Conservation (phyloP, 768 basidiomycete genomes). For the Boletus reticulatus region DNA sequence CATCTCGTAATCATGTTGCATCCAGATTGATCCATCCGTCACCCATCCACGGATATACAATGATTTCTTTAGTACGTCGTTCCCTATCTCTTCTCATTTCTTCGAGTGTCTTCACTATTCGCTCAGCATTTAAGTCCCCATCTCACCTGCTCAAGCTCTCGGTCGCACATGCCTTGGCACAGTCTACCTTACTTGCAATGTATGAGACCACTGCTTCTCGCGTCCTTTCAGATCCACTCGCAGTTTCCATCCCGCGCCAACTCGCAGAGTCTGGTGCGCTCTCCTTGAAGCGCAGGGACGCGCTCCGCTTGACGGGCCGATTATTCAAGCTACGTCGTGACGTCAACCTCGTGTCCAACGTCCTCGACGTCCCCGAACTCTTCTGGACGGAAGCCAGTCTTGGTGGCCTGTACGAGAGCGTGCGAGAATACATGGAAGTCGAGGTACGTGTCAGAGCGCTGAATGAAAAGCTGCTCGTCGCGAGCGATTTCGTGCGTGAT, state of each 20-base stretch:
- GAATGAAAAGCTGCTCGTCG: conserved; percentile 85
- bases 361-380: conserved; percentile 89
- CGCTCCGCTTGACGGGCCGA: conserved; percentile 80
- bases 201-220: conserved; percentile 79
- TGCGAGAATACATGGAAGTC: conserved; percentile 94
- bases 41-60: conserved; percentile 91
- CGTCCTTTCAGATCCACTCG: conserved; percentile 74
- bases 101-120: neutral
- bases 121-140: conserved; percentile 81
- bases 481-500: conserved; percentile 78
- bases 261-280: conserved; percentile 78
- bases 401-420: conserved; percentile 87
- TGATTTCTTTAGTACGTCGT: conserved; percentile 84
- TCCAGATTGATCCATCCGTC: conserved; percentile 78
- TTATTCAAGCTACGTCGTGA: conserved; percentile 88
- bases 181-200: conserved; percentile 87
- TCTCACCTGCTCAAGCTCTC: conserved; percentile 90
- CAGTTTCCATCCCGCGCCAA: conserved; percentile 80
- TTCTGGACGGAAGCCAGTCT: conserved; percentile 95
- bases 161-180: conserved; percentile 92
- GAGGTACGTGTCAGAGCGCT: conserved; percentile 75
- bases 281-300: conserved; percentile 73
- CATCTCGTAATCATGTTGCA: neutral
- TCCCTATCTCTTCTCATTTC: neutral
- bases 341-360: conserved; percentile 89